phyloP scores from a whole-genome alignment of 2,329 filamentous ascomycete genomes.

The Pseudogymnoascus sp. region DNA sequence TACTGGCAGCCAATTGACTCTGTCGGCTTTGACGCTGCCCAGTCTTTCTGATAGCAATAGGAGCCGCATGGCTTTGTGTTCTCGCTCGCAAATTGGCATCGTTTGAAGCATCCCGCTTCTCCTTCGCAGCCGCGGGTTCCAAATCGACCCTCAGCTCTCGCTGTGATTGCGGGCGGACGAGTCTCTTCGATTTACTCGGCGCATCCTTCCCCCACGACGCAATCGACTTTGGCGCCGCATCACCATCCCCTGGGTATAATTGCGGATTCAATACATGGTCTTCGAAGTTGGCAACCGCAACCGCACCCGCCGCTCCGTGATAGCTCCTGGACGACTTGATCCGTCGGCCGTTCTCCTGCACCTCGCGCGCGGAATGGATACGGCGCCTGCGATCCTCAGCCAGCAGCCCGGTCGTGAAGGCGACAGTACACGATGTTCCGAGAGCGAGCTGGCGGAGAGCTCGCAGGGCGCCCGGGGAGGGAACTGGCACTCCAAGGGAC shows the following conservation, averaged over 20 bases:
- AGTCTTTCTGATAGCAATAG: not conserved
- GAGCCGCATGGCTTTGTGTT: not conserved
- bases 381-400: constrained; percentile 50
- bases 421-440: constrained; percentile 49
- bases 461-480: constrained; percentile 47
- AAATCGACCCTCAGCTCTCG: not conserved
- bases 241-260: not conserved
- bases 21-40: not conserved
- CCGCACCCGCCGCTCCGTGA: constrained; percentile 24
- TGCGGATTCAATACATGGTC: constrained; percentile 8
- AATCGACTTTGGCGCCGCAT: not conserved
- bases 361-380: constrained; percentile 42
- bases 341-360: constrained; percentile 45
- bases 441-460: constrained; percentile 48
- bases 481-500: constrained; percentile 41
- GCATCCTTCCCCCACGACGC: not conserved
- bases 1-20: not conserved
- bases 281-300: constrained; percentile 19
- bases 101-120: not conserved
- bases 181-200: not conserved
- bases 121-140: not conserved
- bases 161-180: not conserved
- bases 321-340: constrained; percentile 38
- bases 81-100: constrained; percentile 2
- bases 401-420: constrained; percentile 34